Percentiles rank a stretch among this genome's conserved stretches.
These are phyloP conservation scores for Hypoxylon sp. DNA, from an alignment of 2,329 filamentous ascomycete genomes.

Conservation along the genomic window DNA sequence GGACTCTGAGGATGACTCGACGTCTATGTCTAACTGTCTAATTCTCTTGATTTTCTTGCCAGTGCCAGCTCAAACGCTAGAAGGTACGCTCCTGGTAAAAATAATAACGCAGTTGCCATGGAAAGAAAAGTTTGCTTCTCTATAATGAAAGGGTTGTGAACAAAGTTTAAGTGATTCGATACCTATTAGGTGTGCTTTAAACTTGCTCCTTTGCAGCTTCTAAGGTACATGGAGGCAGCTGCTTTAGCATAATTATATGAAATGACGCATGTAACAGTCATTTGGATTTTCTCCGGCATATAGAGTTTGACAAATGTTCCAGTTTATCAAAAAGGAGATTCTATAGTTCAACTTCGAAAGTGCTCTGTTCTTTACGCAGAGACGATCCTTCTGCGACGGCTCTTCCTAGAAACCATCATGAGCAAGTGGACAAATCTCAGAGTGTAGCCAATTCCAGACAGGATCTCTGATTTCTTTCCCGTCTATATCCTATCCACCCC, in stretches of 20 bases:
- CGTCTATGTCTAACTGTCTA: too few relatives aligned
- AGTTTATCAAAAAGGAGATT: background rate
- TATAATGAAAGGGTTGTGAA: background rate
- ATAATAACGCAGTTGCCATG: background rate
- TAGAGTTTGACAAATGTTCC: background rate
- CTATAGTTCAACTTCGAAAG: background rate
- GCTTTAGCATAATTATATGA: too few relatives aligned
- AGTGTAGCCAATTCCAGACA: background rate
- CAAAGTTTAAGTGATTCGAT: background rate
- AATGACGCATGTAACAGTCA: background rate
- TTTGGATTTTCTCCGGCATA: background rate
- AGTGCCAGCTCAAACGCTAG: too few relatives aligned
- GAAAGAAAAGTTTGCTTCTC: background rate
- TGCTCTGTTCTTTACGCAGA: background rate
- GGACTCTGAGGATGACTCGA: background rate
- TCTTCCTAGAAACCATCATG: background rate
- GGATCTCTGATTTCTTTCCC: background rate
- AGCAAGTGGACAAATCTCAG: background rate
- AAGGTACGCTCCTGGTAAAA: background rate
- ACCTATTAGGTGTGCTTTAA: background rate
- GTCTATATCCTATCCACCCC: background rate
- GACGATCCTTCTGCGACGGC: background rate
- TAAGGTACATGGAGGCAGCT: too few relatives aligned
- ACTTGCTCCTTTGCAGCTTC: background rate
- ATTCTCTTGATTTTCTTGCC: too few relatives aligned